Conservation (phyloP, 148 eudicot species). For the Salicornia ramosissima region DNA sequence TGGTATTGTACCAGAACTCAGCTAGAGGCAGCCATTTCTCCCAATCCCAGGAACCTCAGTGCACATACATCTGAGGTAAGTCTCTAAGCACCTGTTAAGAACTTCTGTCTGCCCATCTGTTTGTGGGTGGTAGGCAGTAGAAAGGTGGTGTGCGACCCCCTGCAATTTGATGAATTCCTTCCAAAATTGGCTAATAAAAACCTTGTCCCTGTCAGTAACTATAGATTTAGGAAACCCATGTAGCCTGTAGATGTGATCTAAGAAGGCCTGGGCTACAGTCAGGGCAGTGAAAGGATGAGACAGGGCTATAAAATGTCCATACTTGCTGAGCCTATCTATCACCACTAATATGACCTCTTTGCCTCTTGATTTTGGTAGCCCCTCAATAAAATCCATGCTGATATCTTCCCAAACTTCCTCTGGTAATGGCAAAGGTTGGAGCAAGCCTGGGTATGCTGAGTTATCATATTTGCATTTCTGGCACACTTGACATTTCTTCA, state of each 20-base stretch:
- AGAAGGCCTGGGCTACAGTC: background rate
- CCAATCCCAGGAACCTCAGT: background rate
- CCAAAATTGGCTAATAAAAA: slow-evolving; percentile 2
- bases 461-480: background rate
- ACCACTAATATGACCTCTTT: too few relatives aligned
- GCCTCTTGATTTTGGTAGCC: too few relatives aligned
- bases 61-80: background rate
- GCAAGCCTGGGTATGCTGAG: too few relatives aligned
- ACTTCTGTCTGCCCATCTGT: slow-evolving; percentile 5
- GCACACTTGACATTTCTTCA: background rate
- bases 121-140: background rate
- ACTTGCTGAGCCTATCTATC: too few relatives aligned
- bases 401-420: too few relatives aligned
- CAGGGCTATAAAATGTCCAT: background rate
- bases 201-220: background rate
- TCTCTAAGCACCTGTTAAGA: background rate
- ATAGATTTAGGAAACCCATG: background rate
- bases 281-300: background rate
- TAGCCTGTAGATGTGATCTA: background rate
- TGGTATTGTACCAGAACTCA: slow-evolving; percentile 10
- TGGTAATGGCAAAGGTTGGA: too few relatives aligned
- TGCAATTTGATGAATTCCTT: background rate
- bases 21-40: background rate
- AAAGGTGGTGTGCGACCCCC: background rate
- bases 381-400: too few relatives aligned